Evolutionary conservation across 2,329 filamentous ascomycete species (phyloP).

Genomic region (Aspergillus awamori): DNA sequence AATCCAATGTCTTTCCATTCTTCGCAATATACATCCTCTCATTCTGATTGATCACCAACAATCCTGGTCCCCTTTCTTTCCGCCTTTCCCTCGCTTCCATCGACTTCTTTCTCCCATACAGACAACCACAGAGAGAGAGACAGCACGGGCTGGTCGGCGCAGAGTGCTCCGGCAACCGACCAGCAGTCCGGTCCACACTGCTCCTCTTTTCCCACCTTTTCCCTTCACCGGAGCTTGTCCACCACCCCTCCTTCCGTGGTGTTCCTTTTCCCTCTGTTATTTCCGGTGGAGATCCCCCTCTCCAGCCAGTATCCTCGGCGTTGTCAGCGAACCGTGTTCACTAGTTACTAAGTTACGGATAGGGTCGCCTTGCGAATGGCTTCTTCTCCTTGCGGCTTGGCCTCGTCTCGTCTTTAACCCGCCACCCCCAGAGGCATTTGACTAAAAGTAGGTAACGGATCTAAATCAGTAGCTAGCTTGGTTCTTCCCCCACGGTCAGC

Average conservation of each 20-base stretch:
- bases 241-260: neutral
- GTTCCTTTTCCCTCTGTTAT: neutral
- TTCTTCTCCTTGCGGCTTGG: no score
- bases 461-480: no score
- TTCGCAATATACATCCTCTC: neutral
- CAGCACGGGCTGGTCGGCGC: neutral
- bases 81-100: neutral
- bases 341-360: neutral
- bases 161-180: slow-evolving; percentile 5
- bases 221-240: slow-evolving; percentile 3
- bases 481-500: no score
- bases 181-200: slow-evolving; percentile 12
- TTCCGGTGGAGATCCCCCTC: neutral
- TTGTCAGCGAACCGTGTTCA: neutral
- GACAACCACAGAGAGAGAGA: no score
- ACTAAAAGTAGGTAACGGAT: no score
- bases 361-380: no score
- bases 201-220: neutral
- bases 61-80: neutral
- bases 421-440: no score
- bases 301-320: neutral
- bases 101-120: neutral
- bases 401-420: no score
- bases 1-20: neutral
- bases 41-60: neutral